Evolutionary conservation across 2,329 filamentous ascomycete genomes (phyloP).

Genomic region (Chaetomium globosum): DNA sequence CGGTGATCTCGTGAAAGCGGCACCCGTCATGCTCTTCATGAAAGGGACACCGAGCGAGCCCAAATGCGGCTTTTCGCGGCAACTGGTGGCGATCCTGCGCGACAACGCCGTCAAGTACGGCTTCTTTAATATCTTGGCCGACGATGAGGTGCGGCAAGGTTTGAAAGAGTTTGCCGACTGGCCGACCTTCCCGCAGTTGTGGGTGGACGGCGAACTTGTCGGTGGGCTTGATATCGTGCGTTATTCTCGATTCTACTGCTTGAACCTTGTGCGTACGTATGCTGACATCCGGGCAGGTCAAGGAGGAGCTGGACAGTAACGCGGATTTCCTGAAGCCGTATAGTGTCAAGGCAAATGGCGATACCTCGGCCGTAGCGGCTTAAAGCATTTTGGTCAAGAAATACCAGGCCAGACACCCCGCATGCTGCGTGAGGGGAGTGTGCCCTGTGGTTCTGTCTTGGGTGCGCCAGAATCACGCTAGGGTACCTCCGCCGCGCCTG

Average conservation of each 20-base stretch:
- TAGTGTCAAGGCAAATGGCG: conserved; percentile 54
- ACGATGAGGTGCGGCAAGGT: conserved; percentile 94
- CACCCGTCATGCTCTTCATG: conserved; percentile 99
- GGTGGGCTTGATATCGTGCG: conserved; percentile 95
- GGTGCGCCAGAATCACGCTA: background rate
- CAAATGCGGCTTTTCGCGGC: conserved; percentile 93
- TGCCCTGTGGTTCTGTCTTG: background rate
- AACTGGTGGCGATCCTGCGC: conserved; percentile 81
- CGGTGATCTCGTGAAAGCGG: conserved; percentile 84
- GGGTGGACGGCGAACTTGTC: conserved; percentile 85
- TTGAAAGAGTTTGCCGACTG: conserved; percentile 98
- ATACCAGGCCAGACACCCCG: no score
- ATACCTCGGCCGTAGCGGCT: conserved; percentile 43
- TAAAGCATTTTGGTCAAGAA: conserved; percentile 19
- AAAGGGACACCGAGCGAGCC: conserved; percentile 96
- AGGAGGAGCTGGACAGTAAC: conserved; percentile 86
- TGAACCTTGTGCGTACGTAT: conserved; percentile 11
- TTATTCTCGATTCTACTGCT: conserved; percentile 30
- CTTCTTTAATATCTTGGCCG: conserved; percentile 98
- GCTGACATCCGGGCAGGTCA: conserved; percentile 62
- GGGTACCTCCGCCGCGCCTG: background rate
- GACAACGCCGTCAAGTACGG: conserved; percentile 94
- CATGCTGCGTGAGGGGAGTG: background rate
- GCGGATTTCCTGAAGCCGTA: conserved; percentile 80
- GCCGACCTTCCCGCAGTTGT: conserved; percentile 96